These are phyloP conservation scores for Paraglomus brasilianum DNA, from an alignment of 192 early-diverging fungal genomes.

Conservation along the genomic window DNA sequence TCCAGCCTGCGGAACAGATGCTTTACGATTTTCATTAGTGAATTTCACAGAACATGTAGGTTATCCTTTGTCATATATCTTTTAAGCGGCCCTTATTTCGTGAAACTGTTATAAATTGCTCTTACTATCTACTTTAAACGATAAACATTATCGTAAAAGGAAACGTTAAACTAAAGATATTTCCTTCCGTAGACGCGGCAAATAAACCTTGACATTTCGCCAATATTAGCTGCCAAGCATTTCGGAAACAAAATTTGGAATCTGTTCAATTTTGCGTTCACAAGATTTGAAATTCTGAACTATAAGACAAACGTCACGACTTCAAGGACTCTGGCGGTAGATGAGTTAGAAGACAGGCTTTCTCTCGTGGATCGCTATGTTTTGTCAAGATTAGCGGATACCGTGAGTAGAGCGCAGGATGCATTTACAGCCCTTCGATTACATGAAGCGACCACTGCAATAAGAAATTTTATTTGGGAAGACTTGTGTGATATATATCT, in stretches of 20 bases:
- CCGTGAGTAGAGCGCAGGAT: constrained; percentile 61
- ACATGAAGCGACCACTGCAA: constrained; percentile 72
- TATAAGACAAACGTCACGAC: constrained; percentile 30
- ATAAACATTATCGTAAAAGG: too few species aligned
- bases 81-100: too few species aligned
- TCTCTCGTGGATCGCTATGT: constrained; percentile 83
- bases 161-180: too few species aligned
- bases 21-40: constrained; percentile 69
- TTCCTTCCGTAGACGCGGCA: constrained; percentile 73
- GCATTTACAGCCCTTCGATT: constrained; percentile 72
- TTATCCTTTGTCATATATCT: too few species aligned
- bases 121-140: too few species aligned
- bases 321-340: constrained; percentile 10
- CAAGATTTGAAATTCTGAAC: constrained; percentile 56
- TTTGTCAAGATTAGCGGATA: constrained; percentile 74
- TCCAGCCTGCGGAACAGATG: constrained; percentile 87
- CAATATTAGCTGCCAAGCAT: constrained; percentile 80
- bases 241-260: constrained; percentile 99
- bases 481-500: constrained; percentile 97
- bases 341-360: constrained; percentile 23
- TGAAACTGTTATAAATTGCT: too few species aligned
- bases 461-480: constrained; percentile 85
- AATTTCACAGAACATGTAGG: constrained; percentile 62
- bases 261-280: constrained; percentile 69
- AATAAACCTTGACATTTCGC: constrained; percentile 90